Conservation (phyloP, 2,329 filamentous ascomycete genomes). For the Tolypocladium pustulatum region DNA sequence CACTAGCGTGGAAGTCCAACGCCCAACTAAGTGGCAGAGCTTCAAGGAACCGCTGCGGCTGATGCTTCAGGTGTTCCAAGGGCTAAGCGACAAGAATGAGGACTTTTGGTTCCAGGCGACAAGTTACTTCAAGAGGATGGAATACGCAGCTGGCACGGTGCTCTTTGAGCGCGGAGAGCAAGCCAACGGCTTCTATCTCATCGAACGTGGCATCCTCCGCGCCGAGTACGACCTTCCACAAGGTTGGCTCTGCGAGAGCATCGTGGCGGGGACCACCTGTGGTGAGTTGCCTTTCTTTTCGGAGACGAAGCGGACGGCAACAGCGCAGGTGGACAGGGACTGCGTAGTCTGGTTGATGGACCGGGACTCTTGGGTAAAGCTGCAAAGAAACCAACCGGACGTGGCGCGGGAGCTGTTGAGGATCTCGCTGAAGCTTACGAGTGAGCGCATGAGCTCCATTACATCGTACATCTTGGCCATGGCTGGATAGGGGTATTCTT, state of each 20-base stretch:
- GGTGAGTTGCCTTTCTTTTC: constrained; percentile 95
- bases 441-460: constrained; percentile 73
- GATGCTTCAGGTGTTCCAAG: constrained; percentile 91
- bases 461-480: constrained; percentile 44
- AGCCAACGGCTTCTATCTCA: constrained; percentile 77
- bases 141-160: constrained; percentile 57
- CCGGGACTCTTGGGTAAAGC: constrained; percentile 54
- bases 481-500: constrained; percentile 25
- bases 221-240: constrained; percentile 89
- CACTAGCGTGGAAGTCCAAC: constrained; percentile 49
- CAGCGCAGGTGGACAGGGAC: constrained; percentile 71
- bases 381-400: constrained; percentile 64
- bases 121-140: constrained; percentile 62
- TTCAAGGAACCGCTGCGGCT: constrained; percentile 87
- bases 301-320: constrained; percentile 78
- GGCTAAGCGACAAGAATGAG: constrained; percentile 74
- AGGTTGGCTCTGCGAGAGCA: constrained; percentile 79
- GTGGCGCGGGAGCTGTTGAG: constrained; percentile 76
- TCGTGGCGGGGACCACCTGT: constrained; percentile 88
- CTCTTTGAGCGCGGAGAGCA: constrained; percentile 70
- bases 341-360: constrained; percentile 77
- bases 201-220: constrained; percentile 80
- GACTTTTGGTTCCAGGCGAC: constrained; percentile 88
- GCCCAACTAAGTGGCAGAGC: constrained; percentile 63
- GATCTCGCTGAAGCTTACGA: constrained; percentile 86